Base-by-base conservation (phyloP, 345 rosid genomes). In the Pistacia integerrima region DNA sequence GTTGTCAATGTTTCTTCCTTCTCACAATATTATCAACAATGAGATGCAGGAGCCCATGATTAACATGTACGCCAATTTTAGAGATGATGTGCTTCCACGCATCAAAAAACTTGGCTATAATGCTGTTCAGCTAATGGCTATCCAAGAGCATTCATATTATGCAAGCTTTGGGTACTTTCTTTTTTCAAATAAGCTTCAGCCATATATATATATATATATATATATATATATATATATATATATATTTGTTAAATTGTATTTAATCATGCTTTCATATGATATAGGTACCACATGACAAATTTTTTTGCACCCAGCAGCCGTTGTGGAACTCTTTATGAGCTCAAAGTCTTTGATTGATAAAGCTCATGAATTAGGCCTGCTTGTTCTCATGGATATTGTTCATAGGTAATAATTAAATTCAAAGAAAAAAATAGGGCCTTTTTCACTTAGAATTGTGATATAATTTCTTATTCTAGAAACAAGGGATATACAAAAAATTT, bases 361-460 rank as follows among this genome's bases (percentile, higher is more conserved):
- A 22, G 25, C 25, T 22, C 25, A 22, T 22, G 25, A 22, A 22
- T 22, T 22, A 22, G 25, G 96, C 72, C 86, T 95, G 74, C 85
- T 93, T 79, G 99, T 95, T 88, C 94, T 93, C 67, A 95, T 95
- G 99, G 99, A 95, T 90, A 88, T 95, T 71, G 98, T 95, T 84
- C 99, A 95, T 81, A 93, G 99, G 99, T 93, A 89, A 77, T 58
- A 36, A 20, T 70, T 63, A 69, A 72, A 41, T 52, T 62, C 76
- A 22, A 71, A 71, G 64, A 61, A 70, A 72, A 75, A 55, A 10
- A 10, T 22, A 22, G 25, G 25, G 25, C 25, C 25, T 22, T 22
- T 22, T 22, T 22, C 25, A 22, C 25, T 22, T 41, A 41, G 9
- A 41, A 41, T 41, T 41, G 9, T 1, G 8, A 41, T 41, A 41